Base-by-base conservation (phyloP, 2,329 filamentous ascomycete species). In the Aspergillus awamori region DNA sequence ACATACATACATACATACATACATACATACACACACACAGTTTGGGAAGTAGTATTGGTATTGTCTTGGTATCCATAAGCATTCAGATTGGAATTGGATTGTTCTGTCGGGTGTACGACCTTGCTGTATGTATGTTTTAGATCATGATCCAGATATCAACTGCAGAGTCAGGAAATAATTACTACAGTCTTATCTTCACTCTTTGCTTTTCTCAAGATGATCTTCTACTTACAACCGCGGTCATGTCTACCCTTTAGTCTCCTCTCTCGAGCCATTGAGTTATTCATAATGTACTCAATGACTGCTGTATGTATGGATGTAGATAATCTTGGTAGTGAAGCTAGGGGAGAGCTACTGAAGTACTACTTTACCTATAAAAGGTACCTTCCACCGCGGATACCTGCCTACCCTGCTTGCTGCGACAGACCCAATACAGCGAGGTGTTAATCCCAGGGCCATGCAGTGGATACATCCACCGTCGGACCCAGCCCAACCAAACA, bases 401-500 rank as follows among this genome's bases (percentile, higher is more conserved):
- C 13, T 15, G 39, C 36, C 39, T 45, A 28, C 36, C 24, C 38
- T 26, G 20, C 22, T 36, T 53, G 38, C 38, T 26, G 38, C n/a
- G 8, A 43, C 24, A 26, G 30, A 28, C 39, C 24, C 24, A 43
- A 55, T 54, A 26, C 36, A 54, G 33, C 15, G 33, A 36, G 33
- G 33, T 36, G 33, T 36, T 41, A 43, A 43, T 30, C 39, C 22
- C 13, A 26, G 22, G 26, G 28, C 28, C 57, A 57, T 53, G 45
- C 55, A 10, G 28, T 51, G 17, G 33, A 48, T 49, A 59, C 38
- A 53, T 56, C 41, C 39, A 36, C n/a, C 28, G n/a, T 15, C 15
- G n/a, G 56, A 60, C 51, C 48, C 43, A 59, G 57, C 45, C 53
- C 52, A 62, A 61, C 48, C 53, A 53, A 56, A 30, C 45, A 45